Evolutionary conservation across 2,329 filamentous ascomycete species (phyloP), one percentile per base, ranked within the genome.

Genomic region (Sphaceloma murrayae): DNA sequence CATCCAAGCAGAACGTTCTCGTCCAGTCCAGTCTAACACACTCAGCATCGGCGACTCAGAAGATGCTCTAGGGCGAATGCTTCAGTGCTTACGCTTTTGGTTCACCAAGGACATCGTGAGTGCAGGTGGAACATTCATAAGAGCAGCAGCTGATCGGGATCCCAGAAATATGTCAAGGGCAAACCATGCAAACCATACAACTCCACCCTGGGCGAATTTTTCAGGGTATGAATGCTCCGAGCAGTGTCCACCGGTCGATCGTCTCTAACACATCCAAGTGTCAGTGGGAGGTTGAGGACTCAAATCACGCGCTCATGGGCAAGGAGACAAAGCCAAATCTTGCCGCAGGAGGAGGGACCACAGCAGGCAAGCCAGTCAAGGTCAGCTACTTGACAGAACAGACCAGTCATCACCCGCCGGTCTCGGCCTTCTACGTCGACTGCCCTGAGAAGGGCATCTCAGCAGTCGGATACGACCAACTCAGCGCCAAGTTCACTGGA

Each of bases 141-240:
- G 7, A 18, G 18, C 5, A 9, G 24, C 22, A 43, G 47, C 52
- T 54, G 53, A 57, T 56, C 34, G 33, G 18, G n/a, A 33, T n/a
- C n/a, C 46, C 56, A 79, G 75, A 98, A 98, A 76, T 98, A 96
- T 58, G 85, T 93, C 62, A 96, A 96, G 69, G 89, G 89, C 48
- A 94, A 88, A 69, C 91, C 91, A 32, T 96, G 89, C 78, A 98
- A 98, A 66, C 91, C 91, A 8, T 98, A 98, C 69, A 98, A 98
- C 66, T 95, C 88, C 36, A 88, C 87, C 26, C 67, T 98, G 40
- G 91, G 91, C 52, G 91, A 98, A 68, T 98, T 98, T 67, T 98
- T 98, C 68, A 77, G 87, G 67, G 85, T 88, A 69, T 57, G 78
- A 47, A 22, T 5, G 16, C 19, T 40, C 27, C 36, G 21, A 46